Base-by-base conservation (phyloP, 331 rosid species). In the Prunus yedoensis region DNA sequence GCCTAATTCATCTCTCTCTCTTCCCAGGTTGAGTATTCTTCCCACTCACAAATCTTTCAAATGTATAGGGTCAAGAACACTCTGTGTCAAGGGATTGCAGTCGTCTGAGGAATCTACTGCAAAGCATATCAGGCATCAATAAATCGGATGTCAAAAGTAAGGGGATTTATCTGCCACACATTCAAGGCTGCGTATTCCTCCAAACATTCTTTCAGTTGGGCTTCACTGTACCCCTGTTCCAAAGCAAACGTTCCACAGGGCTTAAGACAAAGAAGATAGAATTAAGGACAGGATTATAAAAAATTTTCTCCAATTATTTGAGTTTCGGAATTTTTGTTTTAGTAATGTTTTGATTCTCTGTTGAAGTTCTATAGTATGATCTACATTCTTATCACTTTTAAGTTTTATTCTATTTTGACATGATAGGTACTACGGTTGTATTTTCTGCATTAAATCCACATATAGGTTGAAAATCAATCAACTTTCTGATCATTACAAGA, bases 91-190 rank as follows among this genome's bases (percentile, higher is more conserved):
- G 17, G 16, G 15, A 47, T 35, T 47, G 52, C 5, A 13, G 57
- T 0, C 16, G 52, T 47, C 16, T 13, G 4, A 74, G 7, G 35
- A 23, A 3, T 12, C 20, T 25, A 20, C 28, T 51, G 61, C 63
- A 8, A 74, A 32, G 52, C 35, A 30, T 72, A 56, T 91, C 87
- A 94, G 57, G 92, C 92, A 83, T 95, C 97, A 41, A 95, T 92
- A 75, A 95, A 92, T 78, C 92, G 89, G 50, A 95, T 91, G 85
- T 92, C 99, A 18, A 95, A 95, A 77, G 97, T 84, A 61, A 85
- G 90, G 60, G 99, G 99, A 79, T 91, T 94, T 73, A 95, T 92
- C 88, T 92, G 99, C 99, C 98, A 95, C 71, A 91, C 99, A 81
- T 95, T 95, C 70, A 92, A 82, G 35, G 97, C 96, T 73, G 99